Evolutionary conservation across 176 grass and related monocot species (phyloP), one percentile per base, ranked within the genome.

Genomic region (Juncus effusus): DNA sequence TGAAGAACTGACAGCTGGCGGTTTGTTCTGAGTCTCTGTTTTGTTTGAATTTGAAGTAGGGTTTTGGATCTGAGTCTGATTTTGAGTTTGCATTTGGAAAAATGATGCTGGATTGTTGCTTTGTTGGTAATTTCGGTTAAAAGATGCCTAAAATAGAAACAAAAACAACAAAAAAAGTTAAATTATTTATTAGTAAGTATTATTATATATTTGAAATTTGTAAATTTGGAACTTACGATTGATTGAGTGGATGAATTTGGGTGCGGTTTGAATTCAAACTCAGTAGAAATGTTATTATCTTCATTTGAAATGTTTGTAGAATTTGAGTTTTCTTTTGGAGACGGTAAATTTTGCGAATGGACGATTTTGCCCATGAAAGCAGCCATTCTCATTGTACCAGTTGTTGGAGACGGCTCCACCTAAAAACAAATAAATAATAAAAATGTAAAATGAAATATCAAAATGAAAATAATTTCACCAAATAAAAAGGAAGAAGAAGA

Each of bases 391-490:
- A 97, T 72, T 57, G 89, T 87, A 76, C 95, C 95, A 76, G 95
- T 99, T 15, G 95, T 99, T 5, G 95, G 95, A 61, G 95, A 99
- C n/a, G 89, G 95, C 62, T 99, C 95, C 80, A 84, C 89, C 95
- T 99, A 78, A 72, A 87, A 41, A 77, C 36, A 49, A 81, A 81
- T 41, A 35, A 65, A 28, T 28, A 56, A 53, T 38, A 16, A 28
- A 58, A 16, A 57, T 42, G 35, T 72, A 72, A 72, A 52, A 67
- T 36, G 44, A 72, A 72, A 9, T 16, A 56, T 44, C 38, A n/a
- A 36, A 47, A 35, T 45, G 66, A 28, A 56, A 14, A 6, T 36
- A 40, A 69, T 28, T 6, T 69, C 66, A 69, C 19, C 19, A 28
- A 28, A 28, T 28, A 28, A 28, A 28, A 28, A 28, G 19, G 19